Evolutionary conservation across 1,284 basidiomycete genomes (phyloP).

Genomic region (Trametes hirsuta): DNA sequence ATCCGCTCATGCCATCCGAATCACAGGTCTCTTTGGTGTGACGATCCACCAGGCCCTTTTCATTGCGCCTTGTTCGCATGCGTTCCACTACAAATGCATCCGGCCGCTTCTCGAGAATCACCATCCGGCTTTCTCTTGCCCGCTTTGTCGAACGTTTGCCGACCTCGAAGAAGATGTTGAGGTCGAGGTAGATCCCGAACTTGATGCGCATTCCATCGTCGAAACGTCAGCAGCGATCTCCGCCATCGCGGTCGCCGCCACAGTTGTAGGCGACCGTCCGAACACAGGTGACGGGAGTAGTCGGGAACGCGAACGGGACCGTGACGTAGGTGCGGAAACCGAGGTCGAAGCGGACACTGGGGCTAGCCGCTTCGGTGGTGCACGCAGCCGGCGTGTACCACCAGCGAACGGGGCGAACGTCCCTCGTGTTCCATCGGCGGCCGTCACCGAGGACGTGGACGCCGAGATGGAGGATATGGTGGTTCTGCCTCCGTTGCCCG

Average conservation of each 20-base stretch:
- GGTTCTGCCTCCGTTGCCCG: slow-evolving; percentile 35
- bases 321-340: slow-evolving; percentile 54
- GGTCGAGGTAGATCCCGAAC: slow-evolving; percentile 77
- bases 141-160: slow-evolving; percentile 91
- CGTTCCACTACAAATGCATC: slow-evolving; percentile 99
- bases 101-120: slow-evolving; percentile 87
- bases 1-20: background rate
- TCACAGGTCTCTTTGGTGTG: slow-evolving; percentile 84
- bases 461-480: slow-evolving; percentile 36
- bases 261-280: slow-evolving; percentile 24
- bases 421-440: slow-evolving; percentile 19
- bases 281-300: slow-evolving; percentile 27
- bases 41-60: slow-evolving; percentile 96
- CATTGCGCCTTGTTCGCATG: slow-evolving; percentile 95
- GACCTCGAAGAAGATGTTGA: slow-evolving; percentile 98
- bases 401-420: slow-evolving; percentile 12
- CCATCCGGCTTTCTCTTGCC: slow-evolving; percentile 94
- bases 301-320: slow-evolving; percentile 31
- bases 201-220: slow-evolving; percentile 37
- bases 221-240: slow-evolving; percentile 29
- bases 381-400: slow-evolving; percentile 21
- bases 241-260: slow-evolving; percentile 18
- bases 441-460: slow-evolving; percentile 33
- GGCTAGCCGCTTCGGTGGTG: slow-evolving; percentile 26
- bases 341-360: slow-evolving; percentile 55